phyloP scores from a whole-genome alignment of 495 filamentous ascomycete species.

The Aspergillus campestris region DNA sequence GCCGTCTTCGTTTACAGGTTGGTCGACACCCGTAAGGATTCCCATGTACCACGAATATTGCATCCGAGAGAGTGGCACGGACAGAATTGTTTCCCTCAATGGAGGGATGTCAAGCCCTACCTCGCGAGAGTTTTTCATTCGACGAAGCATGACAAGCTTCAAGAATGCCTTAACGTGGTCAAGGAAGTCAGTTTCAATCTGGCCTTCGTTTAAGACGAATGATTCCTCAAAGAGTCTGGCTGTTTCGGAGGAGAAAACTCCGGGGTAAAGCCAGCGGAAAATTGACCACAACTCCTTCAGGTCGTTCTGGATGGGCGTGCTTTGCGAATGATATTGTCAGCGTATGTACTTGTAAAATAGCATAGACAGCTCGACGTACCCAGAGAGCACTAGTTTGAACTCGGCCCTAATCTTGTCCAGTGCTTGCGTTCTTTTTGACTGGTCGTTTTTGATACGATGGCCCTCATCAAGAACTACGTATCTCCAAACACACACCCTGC shows the following conservation, averaged over 20 bases:
- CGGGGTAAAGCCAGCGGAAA: slow-evolving; percentile 54
- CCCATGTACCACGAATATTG: slow-evolving; percentile 55
- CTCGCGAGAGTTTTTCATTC: slow-evolving; percentile 53
- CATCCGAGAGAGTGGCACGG: slow-evolving; percentile 52
- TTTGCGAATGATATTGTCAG: not conserved
- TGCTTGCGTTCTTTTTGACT: slow-evolving; percentile 39
- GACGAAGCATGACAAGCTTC: slow-evolving; percentile 53
- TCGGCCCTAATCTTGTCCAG: slow-evolving; percentile 46
- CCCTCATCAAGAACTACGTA: slow-evolving; percentile 54
- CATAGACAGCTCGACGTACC: slow-evolving; percentile 11
- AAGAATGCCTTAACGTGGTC: slow-evolving; percentile 45
- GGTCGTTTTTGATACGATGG: slow-evolving; percentile 53
- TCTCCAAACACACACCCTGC: slow-evolving; percentile 48
- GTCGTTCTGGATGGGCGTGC: slow-evolving; percentile 59
- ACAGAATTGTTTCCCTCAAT: slow-evolving; percentile 53
- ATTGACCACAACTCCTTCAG: slow-evolving; percentile 54
- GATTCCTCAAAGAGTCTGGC: slow-evolving; percentile 45
- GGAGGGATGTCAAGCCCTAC: slow-evolving; percentile 50
- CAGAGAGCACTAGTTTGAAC: slow-evolving; percentile 53
- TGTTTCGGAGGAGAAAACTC: slow-evolving; percentile 49
- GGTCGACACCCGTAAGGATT: slow-evolving; percentile 48
- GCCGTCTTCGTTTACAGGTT: slow-evolving; percentile 6
- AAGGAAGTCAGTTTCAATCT: slow-evolving; percentile 45
- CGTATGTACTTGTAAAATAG: not conserved
- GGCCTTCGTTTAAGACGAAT: slow-evolving; percentile 50